Base-by-base conservation (phyloP, 306 rosid species). In the Vigna unguiculata region DNA sequence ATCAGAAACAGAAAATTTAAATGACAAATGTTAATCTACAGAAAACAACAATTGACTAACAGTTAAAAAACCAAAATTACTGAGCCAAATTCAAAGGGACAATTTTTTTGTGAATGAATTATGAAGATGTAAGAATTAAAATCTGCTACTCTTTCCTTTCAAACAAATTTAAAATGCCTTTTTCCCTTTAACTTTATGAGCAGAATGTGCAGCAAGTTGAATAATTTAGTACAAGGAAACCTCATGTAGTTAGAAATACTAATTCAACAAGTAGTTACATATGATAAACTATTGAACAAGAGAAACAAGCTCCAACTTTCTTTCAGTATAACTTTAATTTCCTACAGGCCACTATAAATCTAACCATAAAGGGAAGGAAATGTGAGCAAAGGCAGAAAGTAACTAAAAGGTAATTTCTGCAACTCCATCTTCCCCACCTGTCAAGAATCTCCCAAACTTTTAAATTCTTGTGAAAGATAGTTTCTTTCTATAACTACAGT, bases 391-490 rank as follows among this genome's bases (percentile, higher is more conserved):
- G 57, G 86, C 86, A 86, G 82, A 87, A 75, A 76, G 83, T 1
- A 85, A 63, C 79, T 77, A 73, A 72, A 87, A 82, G 74, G 75
- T 80, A 76, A 71, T 67, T 55, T 72, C 91, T 80, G 85, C 91
- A 66, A 82, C 71, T 74, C 79, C 77, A 76, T 83, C 84, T 75
- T 77, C 87, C 83, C 85, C 7, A 24, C 45, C 22, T 58, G 19
- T 25, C 19, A 28, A 47, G 58, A 53, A 69, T 67, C 47, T 63
- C 32, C 59, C 12, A 20, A 21, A 59, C 30, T 30, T 71, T 9
- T 60, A 25, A 3, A 25, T 61, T 78, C 69, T 72, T 40, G 41
- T 45, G 46, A 60, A 58, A 61, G 59, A 77, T 71, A 17, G 49
- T 74, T 67, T 72, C 59, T 43, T 64, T 59, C 41, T 28, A 59